phyloP scores from a whole-genome alignment of 495 filamentous ascomycete species.

The Podospora anserina region DNA sequence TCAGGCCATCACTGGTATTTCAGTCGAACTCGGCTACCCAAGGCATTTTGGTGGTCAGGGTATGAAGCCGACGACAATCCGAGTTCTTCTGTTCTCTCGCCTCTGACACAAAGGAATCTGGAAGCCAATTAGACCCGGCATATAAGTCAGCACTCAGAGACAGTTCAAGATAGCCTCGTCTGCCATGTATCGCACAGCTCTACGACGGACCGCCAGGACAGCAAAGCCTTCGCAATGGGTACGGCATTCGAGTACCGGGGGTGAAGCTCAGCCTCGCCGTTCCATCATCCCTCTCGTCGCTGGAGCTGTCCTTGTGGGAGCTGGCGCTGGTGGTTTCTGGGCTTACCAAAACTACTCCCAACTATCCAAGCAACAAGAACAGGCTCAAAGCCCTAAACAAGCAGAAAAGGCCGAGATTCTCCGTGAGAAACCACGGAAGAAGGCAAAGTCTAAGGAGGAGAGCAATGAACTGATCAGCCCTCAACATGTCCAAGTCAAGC shows the following conservation, averaged over 20 bases:
- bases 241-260: constrained; percentile 28
- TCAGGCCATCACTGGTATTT: neutral
- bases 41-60: neutral
- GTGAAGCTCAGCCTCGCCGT: constrained; percentile 15
- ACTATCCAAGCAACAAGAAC: neutral
- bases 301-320: constrained; percentile 24
- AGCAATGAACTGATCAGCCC: constrained; percentile 68
- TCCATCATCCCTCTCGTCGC: constrained; percentile 20
- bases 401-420: constrained; percentile 45
- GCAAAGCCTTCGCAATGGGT: constrained; percentile 28
- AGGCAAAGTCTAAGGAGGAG: constrained; percentile 59
- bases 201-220: constrained; percentile 17
- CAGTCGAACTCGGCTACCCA: neutral
- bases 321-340: constrained; percentile 33
- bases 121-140: neutral
- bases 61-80: neutral
- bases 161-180: constrained; percentile 25
- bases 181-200: constrained; percentile 20
- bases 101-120: neutral
- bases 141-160: constrained; percentile 7
- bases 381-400: neutral
- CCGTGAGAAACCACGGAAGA: constrained; percentile 58
- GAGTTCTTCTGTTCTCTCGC: neutral
- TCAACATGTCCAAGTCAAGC: constrained; percentile 80
- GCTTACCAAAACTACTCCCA: constrained; percentile 23